phyloP scores from a whole-genome alignment of 768 basidiomycete species.

The Dentipellis sp. region DNA sequence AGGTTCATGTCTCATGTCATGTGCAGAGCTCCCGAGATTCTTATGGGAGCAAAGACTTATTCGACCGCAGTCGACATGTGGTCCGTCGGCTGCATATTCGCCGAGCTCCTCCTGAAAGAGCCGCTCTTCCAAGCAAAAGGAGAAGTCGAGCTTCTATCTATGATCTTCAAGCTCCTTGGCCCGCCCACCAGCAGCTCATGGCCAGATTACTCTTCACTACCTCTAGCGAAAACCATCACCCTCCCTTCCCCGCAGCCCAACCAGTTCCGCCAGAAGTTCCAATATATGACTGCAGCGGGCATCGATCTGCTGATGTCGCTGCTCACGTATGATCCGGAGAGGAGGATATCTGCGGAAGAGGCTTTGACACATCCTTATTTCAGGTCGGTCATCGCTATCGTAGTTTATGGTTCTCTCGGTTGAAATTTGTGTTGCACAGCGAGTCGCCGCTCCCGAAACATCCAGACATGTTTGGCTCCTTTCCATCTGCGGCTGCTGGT shows the following conservation, averaged over 20 bases:
- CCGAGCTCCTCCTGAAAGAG: conserved; percentile 89
- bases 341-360: conserved; percentile 82
- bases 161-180: conserved; percentile 94
- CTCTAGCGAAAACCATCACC: conserved; percentile 71
- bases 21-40: conserved; percentile 84
- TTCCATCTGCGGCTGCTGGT: conserved; percentile 93
- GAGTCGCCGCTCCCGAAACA: conserved; percentile 96
- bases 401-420: background rate
- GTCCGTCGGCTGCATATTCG: conserved; percentile 99
- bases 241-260: conserved; percentile 67
- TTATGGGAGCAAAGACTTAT: conserved; percentile 88
- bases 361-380: conserved; percentile 91
- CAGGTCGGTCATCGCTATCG: conserved; percentile 3
- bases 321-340: conserved; percentile 82
- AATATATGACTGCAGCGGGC: conserved; percentile 73
- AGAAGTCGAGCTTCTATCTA: conserved; percentile 84
- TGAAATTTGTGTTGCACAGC: conserved; percentile 28
- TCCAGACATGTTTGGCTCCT: conserved; percentile 90
- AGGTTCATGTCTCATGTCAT: conserved; percentile 2
- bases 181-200: conserved; percentile 82
- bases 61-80: conserved; percentile 96
- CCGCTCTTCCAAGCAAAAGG: conserved; percentile 97
- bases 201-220: conserved; percentile 76
- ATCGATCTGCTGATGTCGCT: conserved; percentile 76
- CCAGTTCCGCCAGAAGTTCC: conserved; percentile 80